Evolutionary conservation across 306 rosid species (phyloP), one percentile per base, ranked within the genome.

Genomic region (Lathyrus tuberosus): DNA sequence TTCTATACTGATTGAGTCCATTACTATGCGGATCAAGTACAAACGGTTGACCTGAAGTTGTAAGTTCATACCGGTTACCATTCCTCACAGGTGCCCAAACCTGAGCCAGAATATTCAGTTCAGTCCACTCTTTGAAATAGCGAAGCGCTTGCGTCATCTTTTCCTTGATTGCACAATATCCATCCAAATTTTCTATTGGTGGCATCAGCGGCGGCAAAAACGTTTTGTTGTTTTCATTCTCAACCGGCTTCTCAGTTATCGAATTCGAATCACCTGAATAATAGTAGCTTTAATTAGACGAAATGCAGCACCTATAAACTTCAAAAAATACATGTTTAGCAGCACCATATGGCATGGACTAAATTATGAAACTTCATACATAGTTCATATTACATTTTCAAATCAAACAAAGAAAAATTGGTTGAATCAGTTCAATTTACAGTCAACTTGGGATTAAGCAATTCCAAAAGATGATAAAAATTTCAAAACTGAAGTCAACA

Each of bases 31-130:
- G 81, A 79, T 80, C 96, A 62, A 91, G 84, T 74, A 89, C 80
- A 68, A 94, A 94, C 11, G 99, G 97, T 66, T 91, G 99, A 49
- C 95, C 99, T 8, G 89, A 86, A 63, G 99, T 94, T 80, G 95
- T 84, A 40, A 94, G 99, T 52, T 80, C 82, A 71, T 63, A 61
- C 48, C 81, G 83, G 48, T 73, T 74, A 26, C 91, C 96, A 2
- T 75, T 79, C 72, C 79, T 82, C 46, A 91, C 87, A 3, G 99
- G 99, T 3, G 92, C 97, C 99, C 99, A 94, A 83, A 94, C 80
- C 78, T 94, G 99, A 67, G 92, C 97, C 40, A 94, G 83, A 60
- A 89, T 83, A 82, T 87, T 88, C 74, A 88, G 83, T 78, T 85
- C 95, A 1, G 97, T 83, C 73, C 74, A 81, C 28, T 90, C 97